A percentile compares a stretch with the other conserved stretches of the same genome.
Conservation (phyloP, 257 asterid species). For the Verbascum thapsus region DNA sequence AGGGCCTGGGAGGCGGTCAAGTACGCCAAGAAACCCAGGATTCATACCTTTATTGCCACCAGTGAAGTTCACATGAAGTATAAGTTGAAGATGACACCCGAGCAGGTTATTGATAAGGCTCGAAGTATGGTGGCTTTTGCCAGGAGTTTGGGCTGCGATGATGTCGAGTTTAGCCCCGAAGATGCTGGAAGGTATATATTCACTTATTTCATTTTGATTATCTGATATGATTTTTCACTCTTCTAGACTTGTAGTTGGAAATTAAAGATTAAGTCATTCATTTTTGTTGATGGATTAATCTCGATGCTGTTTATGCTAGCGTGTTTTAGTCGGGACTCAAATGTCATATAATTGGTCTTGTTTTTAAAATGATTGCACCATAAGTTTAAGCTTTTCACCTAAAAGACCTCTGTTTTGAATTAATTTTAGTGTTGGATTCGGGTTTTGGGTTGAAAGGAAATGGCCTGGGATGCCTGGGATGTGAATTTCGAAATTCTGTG, state of each 20-base stretch:
- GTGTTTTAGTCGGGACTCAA: neutral
- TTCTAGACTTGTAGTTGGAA: conserved; percentile 14
- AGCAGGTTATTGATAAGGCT: conserved; percentile 82
- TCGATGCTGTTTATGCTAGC: neutral
- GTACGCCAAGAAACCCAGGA: conserved; percentile 81
- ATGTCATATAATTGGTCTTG: neutral
- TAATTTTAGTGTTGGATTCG: neutral
- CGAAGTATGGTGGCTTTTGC: conserved; percentile 88
- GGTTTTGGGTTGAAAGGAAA: no score
- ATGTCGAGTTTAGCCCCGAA: conserved; percentile 98
- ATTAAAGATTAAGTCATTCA: neutral
- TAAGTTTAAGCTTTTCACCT: no score
- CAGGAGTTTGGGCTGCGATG: conserved; percentile 81
- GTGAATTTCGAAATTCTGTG: no score
- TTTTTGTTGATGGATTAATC: conserved; percentile 17
- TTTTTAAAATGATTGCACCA: neutral
- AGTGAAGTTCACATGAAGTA: conserved; percentile 89
- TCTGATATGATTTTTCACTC: neutral
- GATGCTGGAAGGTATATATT: conserved; percentile 88
- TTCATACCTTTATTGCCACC: conserved; percentile 94
- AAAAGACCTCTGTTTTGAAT: neutral
- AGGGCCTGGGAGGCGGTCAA: conserved; percentile 97
- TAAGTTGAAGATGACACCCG: conserved; percentile 82
- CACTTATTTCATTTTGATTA: neutral
- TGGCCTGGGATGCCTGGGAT: no score